Base-by-base conservation (phyloP, 345 rosid species). In the Aethionema arabicum region DNA sequence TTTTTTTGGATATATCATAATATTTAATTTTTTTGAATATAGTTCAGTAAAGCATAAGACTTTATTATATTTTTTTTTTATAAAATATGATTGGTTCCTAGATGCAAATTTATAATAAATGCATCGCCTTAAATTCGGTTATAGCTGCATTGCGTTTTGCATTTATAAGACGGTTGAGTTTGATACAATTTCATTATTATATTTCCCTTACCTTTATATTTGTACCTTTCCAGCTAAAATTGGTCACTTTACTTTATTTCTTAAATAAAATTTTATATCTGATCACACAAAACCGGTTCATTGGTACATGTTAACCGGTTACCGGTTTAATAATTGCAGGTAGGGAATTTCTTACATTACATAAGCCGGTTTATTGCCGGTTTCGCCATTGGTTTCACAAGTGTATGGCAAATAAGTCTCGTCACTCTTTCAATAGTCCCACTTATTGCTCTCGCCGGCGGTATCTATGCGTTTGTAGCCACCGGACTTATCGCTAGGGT, bases 401-500 rank as follows among this genome's bases (percentile, higher is more conserved):
- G 95, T 54, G 90, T 93, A 9, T 93, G 99, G 97, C 97, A 93
- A 72, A 93, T 93, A 64, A 90, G 90, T 73, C 78, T 93, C 21
- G 99, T 93, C 52, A 93, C 99, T 21, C 71, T 93, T 2, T 93
- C 99, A 2, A 90, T 93, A 30, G 97, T 93, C 7, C 99, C 99
- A 11, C 61, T 93, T 46, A 93, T 93, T 32, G 99, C 99, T 36
- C 67, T 93, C 11, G 97, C 99, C 4, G 99, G 97, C 2, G 99
- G 97, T 11, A 6, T 84, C 54, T 93, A 93, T 16, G 99, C 99
- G 3, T 93, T 63, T 11, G 79, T 90, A 0, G 83, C 97, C 55
- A 90, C 83, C 1, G 92, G 99, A 50, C 90, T 90, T 6, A 77
- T 93, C 33, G 92, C 86, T 5, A 59, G 85, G 45, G 87, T 90